Evolutionary conservation across 257 asterid genomes (phyloP).

Genomic region (Primulina tabacum): DNA sequence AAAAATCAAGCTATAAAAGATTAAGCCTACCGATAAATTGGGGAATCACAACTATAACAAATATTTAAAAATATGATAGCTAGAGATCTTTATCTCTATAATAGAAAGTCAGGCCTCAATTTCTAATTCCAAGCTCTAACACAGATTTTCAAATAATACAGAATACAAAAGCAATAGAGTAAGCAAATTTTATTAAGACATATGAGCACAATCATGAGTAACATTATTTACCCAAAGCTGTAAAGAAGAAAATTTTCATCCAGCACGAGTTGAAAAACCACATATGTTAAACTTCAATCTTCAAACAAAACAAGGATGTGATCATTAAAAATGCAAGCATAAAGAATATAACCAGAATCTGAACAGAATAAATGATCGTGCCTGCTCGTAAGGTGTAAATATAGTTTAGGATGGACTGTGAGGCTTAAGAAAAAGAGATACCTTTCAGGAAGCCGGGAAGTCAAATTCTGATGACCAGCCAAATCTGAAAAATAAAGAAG

Average conservation of each 20-base stretch:
- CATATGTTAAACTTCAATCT: not conserved
- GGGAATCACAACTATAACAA: slow-evolving; percentile 14
- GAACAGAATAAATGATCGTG: slow-evolving; percentile 11
- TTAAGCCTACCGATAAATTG: not conserved
- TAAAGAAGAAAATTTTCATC: not conserved
- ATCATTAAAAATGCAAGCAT: not conserved
- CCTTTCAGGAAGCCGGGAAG: slow-evolving; percentile 97
- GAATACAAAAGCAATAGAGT: not conserved
- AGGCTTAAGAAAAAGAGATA: slow-evolving; percentile 27
- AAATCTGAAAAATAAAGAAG: slow-evolving; percentile 53
- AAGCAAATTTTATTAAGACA: slow-evolving; percentile 10
- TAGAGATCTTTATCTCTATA: slow-evolving; percentile 1
- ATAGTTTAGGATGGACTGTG: slow-evolving; percentile 3
- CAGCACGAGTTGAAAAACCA: not conserved
- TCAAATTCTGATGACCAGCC: slow-evolving; percentile 55
- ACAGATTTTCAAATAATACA: not conserved
- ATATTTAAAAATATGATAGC: slow-evolving; percentile 10
- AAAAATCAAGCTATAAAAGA: slow-evolving; percentile 6
- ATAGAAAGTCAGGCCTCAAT: slow-evolving; percentile 9
- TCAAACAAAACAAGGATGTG: not conserved
- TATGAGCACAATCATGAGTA: not conserved
- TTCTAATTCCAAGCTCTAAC: slow-evolving; percentile 8
- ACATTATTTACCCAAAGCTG: not conserved
- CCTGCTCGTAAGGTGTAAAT: slow-evolving; percentile 14
- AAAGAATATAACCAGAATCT: slow-evolving; percentile 1